Evolutionary conservation across 2,329 filamentous ascomycete species (phyloP).

Genomic region (Colletotrichum noveboracense): DNA sequence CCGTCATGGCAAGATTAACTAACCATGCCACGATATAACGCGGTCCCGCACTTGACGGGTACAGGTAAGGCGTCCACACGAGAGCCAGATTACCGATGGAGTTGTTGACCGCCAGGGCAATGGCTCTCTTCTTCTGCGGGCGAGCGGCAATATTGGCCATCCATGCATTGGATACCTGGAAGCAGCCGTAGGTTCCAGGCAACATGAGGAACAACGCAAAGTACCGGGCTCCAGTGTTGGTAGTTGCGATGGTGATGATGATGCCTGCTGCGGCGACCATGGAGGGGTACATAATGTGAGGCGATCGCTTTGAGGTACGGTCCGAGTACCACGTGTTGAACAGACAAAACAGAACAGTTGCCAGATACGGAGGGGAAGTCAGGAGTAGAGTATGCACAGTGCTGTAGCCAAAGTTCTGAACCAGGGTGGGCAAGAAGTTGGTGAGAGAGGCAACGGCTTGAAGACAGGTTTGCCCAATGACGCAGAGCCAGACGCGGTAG

Average conservation of each 20-base stretch:
- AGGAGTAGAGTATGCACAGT: background rate
- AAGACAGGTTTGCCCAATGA: background rate
- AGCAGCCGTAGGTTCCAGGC: conserved; percentile 26
- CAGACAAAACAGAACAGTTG: background rate
- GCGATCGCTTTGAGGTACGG: background rate
- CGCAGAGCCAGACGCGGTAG: background rate
- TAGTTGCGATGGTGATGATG: background rate
- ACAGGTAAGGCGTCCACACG: conserved; percentile 30
- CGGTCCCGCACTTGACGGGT: conserved; percentile 25
- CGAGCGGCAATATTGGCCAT: conserved; percentile 31
- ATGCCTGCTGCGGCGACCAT: background rate
- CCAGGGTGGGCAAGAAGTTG: background rate
- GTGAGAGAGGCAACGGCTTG: background rate
- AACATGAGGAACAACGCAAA: conserved; percentile 28
- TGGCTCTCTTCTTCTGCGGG: conserved; percentile 29
- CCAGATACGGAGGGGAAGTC: background rate
- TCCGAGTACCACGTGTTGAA: background rate
- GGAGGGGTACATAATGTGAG: background rate
- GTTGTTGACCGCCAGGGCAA: conserved; percentile 30
- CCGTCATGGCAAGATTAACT: conserved; percentile 22
- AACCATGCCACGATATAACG: conserved; percentile 27
- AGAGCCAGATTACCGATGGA: conserved; percentile 29
- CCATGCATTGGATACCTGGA: conserved; percentile 30
- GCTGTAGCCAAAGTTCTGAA: background rate
- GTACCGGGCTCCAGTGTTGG: conserved; percentile 21